Conservation (phyloP, 2,329 filamentous ascomycete species). For the Botrytis elliptica region DNA sequence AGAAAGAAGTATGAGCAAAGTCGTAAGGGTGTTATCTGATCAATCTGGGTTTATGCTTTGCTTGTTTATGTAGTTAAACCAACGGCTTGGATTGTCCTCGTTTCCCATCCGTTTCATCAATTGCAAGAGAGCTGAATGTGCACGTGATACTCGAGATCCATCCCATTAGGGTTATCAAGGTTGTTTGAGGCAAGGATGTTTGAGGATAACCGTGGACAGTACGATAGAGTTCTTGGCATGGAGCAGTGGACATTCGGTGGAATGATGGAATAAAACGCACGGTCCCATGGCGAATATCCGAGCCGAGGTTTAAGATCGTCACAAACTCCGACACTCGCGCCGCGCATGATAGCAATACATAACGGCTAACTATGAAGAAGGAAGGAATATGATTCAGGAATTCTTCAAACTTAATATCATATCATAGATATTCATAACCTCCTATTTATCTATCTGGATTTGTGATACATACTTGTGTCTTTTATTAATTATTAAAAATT, state of each 20-base stretch:
- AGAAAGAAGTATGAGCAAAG: neutral
- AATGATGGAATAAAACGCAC: neutral
- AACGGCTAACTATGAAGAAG: neutral
- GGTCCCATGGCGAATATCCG: slow-evolving; percentile 5
- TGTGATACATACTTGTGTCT: neutral
- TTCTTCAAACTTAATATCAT: slow-evolving; percentile 2
- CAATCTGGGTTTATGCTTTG: neutral
- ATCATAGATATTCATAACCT: neutral
- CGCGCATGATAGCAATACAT: slow-evolving; percentile 3
- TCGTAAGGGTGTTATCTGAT: neutral
- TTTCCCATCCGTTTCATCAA: neutral
- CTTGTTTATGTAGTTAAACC: neutral
- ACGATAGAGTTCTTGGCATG: slow-evolving; percentile 10
- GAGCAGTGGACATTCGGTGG: neutral
- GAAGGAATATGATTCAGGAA: slow-evolving; percentile 9
- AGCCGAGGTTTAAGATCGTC: slow-evolving; percentile 19
- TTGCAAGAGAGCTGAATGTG: neutral
- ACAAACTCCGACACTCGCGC: slow-evolving; percentile 1
- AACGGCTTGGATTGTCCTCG: neutral
- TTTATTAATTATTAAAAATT: neutral
- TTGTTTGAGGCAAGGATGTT: neutral
- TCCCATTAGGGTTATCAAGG: neutral
- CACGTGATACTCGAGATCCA: slow-evolving; percentile 8
- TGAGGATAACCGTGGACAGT: neutral
- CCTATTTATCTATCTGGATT: neutral